Percentiles rank a stretch among this genome's conserved stretches.
Evolutionary conservation across 2,329 filamentous ascomycete species (phyloP).

Genomic region (Phyllachora maydis): DNA sequence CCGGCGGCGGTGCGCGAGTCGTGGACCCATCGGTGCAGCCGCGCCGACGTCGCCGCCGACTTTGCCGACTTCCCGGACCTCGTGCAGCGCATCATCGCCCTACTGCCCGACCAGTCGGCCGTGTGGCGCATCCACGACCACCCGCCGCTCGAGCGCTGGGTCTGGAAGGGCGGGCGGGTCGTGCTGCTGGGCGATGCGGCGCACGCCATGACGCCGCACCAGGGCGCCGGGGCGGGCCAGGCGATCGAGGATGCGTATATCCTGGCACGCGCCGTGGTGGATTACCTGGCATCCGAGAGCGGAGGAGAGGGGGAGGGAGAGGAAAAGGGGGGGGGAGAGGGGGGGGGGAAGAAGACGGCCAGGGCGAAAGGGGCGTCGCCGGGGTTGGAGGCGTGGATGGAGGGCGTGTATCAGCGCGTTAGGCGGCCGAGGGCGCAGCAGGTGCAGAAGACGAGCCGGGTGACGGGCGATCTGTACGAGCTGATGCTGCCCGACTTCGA

Average conservation of each 20-base stretch:
- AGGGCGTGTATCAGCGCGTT: slow-evolving; percentile 12
- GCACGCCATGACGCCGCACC: slow-evolving; percentile 22
- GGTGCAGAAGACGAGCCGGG: slow-evolving; percentile 10
- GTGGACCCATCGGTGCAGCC: slow-evolving; percentile 11
- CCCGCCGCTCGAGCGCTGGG: slow-evolving; percentile 6
- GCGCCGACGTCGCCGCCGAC: slow-evolving; percentile 4
- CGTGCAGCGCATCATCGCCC: slow-evolving; percentile 3
- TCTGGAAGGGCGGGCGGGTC: slow-evolving; percentile 11
- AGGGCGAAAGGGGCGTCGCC: slow-evolving; percentile 2
- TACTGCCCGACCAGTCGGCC: slow-evolving; percentile 4
- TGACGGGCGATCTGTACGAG: slow-evolving; percentile 13
- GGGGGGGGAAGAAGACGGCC: too few species aligned
- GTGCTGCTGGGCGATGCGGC: slow-evolving; percentile 24
- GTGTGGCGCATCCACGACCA: slow-evolving; percentile 10
- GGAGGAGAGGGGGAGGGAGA: too few species aligned
- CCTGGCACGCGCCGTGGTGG: slow-evolving; percentile 9
- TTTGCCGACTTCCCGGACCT: slow-evolving; percentile 5
- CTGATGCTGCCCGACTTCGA: slow-evolving; percentile 13
- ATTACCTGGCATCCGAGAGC: slow-evolving; percentile 8
- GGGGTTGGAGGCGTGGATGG: slow-evolving; percentile 7
- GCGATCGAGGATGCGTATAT: slow-evolving; percentile 17
- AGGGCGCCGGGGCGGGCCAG: slow-evolving; percentile 21
- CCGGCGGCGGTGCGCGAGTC: slow-evolving; percentile 12
- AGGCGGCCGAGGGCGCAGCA: slow-evolving; percentile 13
- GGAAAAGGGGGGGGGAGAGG: too few species aligned